A percentile compares a stretch with the other conserved stretches of the same genome.
These are phyloP conservation scores for Fusarium concolor DNA, from an alignment of 2,329 filamentous ascomycete species.

Conservation along the genomic window DNA sequence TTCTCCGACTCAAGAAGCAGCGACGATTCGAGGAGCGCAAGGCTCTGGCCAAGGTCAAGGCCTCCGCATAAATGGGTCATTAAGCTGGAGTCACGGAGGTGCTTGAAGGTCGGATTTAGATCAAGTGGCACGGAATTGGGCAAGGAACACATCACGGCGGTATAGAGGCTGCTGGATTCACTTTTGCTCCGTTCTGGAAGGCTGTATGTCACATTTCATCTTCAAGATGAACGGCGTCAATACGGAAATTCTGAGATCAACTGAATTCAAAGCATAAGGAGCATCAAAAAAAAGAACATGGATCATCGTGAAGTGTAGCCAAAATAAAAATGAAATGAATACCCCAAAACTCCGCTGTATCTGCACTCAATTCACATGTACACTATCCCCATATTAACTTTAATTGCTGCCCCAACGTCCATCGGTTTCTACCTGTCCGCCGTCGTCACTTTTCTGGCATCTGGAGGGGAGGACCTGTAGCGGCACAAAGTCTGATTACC, in stretches of 20 bases:
- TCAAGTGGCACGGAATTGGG: slow-evolving; percentile 52
- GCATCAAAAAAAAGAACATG: slow-evolving; percentile 45
- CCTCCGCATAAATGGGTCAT: slow-evolving; percentile 73
- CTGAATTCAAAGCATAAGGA: slow-evolving; percentile 55
- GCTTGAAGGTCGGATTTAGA: slow-evolving; percentile 54
- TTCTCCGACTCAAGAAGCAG: slow-evolving; percentile 99
- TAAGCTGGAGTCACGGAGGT: slow-evolving; percentile 51
- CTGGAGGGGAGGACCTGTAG: slow-evolving; percentile 22
- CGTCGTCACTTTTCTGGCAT: slow-evolving; percentile 21
- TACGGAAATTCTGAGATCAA: slow-evolving; percentile 68
- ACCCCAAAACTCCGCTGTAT: slow-evolving; percentile 35
- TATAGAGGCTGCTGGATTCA: slow-evolving; percentile 68
- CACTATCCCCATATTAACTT: slow-evolving; percentile 12
- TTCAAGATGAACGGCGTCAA: slow-evolving; percentile 73
- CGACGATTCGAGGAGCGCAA: slow-evolving; percentile 98
- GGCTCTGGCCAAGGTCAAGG: slow-evolving; percentile 92
- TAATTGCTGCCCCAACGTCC: slow-evolving; percentile 5
- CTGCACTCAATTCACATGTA: not conserved
- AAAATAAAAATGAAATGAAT: slow-evolving; percentile 48
- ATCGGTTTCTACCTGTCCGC: slow-evolving; percentile 2
- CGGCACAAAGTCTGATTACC: slow-evolving; percentile 50
- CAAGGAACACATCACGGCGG: slow-evolving; percentile 53
- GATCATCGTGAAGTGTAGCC: slow-evolving; percentile 51
- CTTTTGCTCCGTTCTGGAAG: slow-evolving; percentile 69
- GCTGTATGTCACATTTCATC: slow-evolving; percentile 73